These are phyloP conservation scores for Diddensiella transvaalensis DNA, from an alignment of 805 yeast species.

Conservation along the genomic window DNA sequence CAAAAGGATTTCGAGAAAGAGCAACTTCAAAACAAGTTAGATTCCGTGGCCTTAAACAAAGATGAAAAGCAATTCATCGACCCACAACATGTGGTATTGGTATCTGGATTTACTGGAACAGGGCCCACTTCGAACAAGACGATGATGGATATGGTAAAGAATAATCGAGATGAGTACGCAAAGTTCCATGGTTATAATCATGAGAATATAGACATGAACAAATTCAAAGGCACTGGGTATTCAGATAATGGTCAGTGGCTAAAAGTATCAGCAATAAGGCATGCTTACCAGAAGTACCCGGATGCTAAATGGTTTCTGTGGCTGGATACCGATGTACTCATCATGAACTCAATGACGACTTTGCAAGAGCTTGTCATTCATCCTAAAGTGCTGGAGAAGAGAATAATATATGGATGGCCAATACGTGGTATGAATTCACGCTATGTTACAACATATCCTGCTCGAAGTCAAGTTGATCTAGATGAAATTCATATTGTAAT, in stretches of 20 bases:
- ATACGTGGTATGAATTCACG: conserved; percentile 16
- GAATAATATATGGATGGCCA: conserved; percentile 22
- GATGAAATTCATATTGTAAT: conserved; percentile 26
- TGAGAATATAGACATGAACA: conserved; percentile 27
- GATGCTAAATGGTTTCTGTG: conserved; percentile 38
- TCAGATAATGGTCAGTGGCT: conserved; percentile 25
- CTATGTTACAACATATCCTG: conserved; percentile 4
- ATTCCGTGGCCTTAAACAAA: not conserved
- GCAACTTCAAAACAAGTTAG: not conserved
- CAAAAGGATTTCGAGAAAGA: not conserved
- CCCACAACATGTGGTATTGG: conserved; percentile 1
- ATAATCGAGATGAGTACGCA: conserved; percentile 32
- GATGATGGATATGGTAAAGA: conserved; percentile 17
- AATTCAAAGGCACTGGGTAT: conserved; percentile 13
- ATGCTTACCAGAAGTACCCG: conserved; percentile 29
- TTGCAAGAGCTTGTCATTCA: conserved; percentile 28
- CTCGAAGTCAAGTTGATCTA: conserved; percentile 18
- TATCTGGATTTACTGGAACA: conserved; percentile 7
- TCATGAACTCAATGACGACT: conserved; percentile 31
- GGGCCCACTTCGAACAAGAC: conserved; percentile 17
- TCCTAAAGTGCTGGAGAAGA: conserved; percentile 26
- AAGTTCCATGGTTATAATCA: conserved; percentile 33
- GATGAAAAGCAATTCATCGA: not conserved
- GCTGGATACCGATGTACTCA: conserved; percentile 35
- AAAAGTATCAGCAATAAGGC: conserved; percentile 33